Evolutionary conservation across 192 early-diverging fungal species (phyloP).

Genomic region (Cetraspora pellucida): DNA sequence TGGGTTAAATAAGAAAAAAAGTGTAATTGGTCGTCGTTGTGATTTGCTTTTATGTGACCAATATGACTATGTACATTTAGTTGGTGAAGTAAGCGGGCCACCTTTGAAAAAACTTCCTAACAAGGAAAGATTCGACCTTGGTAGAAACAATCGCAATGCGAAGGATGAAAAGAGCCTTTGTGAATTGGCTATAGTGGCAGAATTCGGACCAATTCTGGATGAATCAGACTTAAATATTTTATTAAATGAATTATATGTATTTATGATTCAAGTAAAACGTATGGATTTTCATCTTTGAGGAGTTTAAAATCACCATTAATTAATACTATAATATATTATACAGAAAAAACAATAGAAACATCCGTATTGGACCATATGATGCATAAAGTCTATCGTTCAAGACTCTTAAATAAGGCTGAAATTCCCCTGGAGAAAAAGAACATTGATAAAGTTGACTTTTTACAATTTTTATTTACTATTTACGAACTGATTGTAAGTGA

Average conservation of each 20-base stretch:
- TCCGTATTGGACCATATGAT: neutral
- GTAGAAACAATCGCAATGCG: too few species aligned
- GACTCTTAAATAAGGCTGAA: neutral
- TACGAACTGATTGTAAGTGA: neutral
- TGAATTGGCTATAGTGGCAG: neutral
- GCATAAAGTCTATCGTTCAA: neutral
- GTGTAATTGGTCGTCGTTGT: neutral
- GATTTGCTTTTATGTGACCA: neutral
- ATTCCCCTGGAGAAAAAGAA: neutral
- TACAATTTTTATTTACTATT: neutral
- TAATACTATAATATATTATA: neutral
- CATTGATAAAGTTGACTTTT: neutral
- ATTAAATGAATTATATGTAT: neutral
- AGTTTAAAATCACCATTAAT: neutral
- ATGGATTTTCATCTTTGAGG: neutral
- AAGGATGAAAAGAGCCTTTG: neutral
- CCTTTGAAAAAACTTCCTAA: too few species aligned
- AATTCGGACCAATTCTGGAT: neutral
- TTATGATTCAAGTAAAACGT: neutral
- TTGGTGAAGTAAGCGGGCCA: neutral
- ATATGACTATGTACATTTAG: neutral
- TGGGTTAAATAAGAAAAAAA: neutral
- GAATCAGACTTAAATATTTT: neutral
- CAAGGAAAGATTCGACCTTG: too few species aligned
- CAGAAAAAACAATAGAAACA: neutral